Base-by-base conservation (phyloP, 2,329 filamentous ascomycete species). In the Catunica adiposa region DNA sequence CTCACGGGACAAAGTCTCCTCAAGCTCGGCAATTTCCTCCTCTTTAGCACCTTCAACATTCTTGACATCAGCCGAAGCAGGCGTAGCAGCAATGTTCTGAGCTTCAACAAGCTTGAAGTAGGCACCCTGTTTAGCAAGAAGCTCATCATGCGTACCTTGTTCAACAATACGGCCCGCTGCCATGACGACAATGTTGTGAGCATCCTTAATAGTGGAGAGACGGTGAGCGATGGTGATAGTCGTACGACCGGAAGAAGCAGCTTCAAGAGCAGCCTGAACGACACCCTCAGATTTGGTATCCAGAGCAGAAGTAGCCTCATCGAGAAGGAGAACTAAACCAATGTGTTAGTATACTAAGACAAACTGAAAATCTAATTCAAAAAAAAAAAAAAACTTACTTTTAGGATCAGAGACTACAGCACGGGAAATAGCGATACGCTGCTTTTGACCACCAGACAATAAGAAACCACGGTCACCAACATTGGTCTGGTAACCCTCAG, bases 121-220 rank as follows among this genome's bases (percentile, higher is more conserved):
- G 7, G 89, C 83, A 20, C 79, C 82, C 60, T 78, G 71, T 58
- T 69, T 74, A 61, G 82, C 79, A 2, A 97, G 72, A 9, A 98
- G 75, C 14, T 84, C 76, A 58, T 90, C 79, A 66, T 97, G 92
- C 0, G 80, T 89, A 53, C 92, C 92, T 68, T 96, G 89, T 68
- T 98, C 92, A 11, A 94, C 76, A 58, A 98, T 94, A n/a, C 75
- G 72, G 11, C 92, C 92, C 59, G 82, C 70, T 3, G 82, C 77
- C 83, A 98, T 90, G 60, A 96, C 90, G 11, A 97, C 86, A 62
- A 98, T 98, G 64, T 95, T 96, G 68, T 97, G 85, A 0, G 90
- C 90, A 60, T 89, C 83, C 68, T 82, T 89, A 71, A 98, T 95
- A 4, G 92, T 98, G 0, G 89, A 95, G 7, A 98, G 75, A 62